Conservation (phyloP, 345 rosid species). For the Lepidium didymum region DNA sequence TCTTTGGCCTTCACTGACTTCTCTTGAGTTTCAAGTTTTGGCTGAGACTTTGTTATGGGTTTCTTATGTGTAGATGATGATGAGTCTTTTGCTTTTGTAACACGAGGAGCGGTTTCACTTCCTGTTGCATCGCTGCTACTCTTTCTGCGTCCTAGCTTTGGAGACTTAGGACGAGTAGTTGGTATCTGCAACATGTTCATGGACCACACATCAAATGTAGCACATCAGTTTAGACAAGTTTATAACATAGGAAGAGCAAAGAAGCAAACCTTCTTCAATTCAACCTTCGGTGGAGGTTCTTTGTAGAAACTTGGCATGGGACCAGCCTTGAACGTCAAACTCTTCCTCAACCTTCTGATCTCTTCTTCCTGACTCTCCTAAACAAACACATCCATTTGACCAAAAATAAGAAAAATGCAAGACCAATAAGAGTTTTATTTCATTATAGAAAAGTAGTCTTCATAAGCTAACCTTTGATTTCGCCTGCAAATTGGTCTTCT, state of each 20-base stretch:
- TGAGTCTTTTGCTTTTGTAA: conserved; percentile 39
- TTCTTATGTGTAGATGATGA: conserved; percentile 36
- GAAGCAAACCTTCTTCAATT: conserved; percentile 74
- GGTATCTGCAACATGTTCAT: conserved; percentile 52
- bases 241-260: conserved; percentile 3
- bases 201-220: neutral
- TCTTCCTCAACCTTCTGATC: conserved; percentile 82
- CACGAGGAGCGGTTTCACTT: conserved; percentile 30
- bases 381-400: conserved; percentile 17
- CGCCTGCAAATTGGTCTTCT: conserved; percentile 64
- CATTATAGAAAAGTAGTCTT: neutral
- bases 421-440: neutral
- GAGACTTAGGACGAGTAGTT: conserved; percentile 78
- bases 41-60: conserved; percentile 38
- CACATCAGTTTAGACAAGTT: neutral
- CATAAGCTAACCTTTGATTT: conserved; percentile 67
- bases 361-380: conserved; percentile 94
- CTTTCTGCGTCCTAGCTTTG: conserved; percentile 91
- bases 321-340: conserved; percentile 85
- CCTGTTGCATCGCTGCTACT: conserved; percentile 36
- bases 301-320: conserved; percentile 97
- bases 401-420: neutral
- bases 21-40: conserved; percentile 37
- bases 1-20: conserved; percentile 13
- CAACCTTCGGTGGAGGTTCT: conserved; percentile 88